phyloP scores from a whole-genome alignment of 768 basidiomycete genomes.

The Russula sp. region DNA sequence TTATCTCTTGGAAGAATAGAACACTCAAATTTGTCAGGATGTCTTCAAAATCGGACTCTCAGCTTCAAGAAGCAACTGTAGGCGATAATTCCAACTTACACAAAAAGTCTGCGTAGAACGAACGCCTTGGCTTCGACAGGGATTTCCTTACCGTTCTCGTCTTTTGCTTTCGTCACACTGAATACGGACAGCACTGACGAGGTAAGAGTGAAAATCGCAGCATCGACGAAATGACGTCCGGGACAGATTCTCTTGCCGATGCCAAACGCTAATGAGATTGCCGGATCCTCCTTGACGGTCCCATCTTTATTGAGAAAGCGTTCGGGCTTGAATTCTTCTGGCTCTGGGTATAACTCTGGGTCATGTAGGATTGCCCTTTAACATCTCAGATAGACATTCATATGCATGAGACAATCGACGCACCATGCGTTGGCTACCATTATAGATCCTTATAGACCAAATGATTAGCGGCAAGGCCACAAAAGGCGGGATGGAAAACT shows the following conservation, averaged over 20 bases:
- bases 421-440: conserved; percentile 20
- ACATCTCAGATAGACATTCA: background rate
- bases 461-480: background rate
- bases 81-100: too few relatives aligned
- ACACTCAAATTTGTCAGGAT: too few relatives aligned
- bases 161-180: conserved; percentile 18
- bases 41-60: too few relatives aligned
- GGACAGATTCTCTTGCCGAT: conserved; percentile 30
- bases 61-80: too few relatives aligned
- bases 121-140: too few relatives aligned
- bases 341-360: conserved; percentile 33
- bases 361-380: conserved; percentile 42
- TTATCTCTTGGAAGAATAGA: too few relatives aligned
- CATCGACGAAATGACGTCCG: conserved; percentile 14
- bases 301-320: conserved; percentile 36
- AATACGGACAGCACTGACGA: background rate
- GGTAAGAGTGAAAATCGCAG: background rate
- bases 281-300: conserved; percentile 15
- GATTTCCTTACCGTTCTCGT: background rate
- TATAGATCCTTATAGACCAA: conserved; percentile 5
- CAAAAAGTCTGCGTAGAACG: too few relatives aligned
- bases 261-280: conserved; percentile 19
- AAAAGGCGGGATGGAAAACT: background rate
- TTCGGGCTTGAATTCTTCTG: conserved; percentile 46
- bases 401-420: background rate